phyloP scores from a whole-genome alignment of 805 yeast genomes.

The Yarrowia deformans region DNA sequence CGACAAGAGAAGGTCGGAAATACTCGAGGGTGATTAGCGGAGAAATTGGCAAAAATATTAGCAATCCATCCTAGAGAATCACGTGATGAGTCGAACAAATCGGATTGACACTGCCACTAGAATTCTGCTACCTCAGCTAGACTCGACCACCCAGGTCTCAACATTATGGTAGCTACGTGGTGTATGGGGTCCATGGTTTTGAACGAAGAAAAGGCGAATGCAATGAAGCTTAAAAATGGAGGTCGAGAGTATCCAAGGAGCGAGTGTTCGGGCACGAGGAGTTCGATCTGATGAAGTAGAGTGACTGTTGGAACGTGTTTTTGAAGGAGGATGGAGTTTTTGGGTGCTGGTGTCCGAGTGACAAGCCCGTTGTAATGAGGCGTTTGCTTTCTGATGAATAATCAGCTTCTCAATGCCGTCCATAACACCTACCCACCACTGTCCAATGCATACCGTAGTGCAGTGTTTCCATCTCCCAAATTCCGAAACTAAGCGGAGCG shows the following conservation, averaged over 20 bases:
- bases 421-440: no score
- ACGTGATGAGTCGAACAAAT: not conserved
- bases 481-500: no score
- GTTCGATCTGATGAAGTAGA: not conserved
- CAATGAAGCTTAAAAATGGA: not conserved
- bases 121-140: not conserved
- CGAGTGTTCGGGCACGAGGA: no score
- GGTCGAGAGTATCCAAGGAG: not conserved
- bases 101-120: not conserved
- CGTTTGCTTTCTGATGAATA: no score
- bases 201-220: not conserved
- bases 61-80: not conserved
- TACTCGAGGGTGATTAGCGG: not conserved
- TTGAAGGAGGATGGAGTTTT: no score
- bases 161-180: not conserved
- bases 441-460: no score
- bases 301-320: no score
- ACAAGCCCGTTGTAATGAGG: no score
- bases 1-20: not conserved
- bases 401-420: no score
- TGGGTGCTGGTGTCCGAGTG: no score
- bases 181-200: not conserved
- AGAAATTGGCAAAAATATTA: no score
- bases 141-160: not conserved
- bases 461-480: no score